Base-by-base conservation (phyloP, 179 eudicot species). In the Spergularia azorica region DNA sequence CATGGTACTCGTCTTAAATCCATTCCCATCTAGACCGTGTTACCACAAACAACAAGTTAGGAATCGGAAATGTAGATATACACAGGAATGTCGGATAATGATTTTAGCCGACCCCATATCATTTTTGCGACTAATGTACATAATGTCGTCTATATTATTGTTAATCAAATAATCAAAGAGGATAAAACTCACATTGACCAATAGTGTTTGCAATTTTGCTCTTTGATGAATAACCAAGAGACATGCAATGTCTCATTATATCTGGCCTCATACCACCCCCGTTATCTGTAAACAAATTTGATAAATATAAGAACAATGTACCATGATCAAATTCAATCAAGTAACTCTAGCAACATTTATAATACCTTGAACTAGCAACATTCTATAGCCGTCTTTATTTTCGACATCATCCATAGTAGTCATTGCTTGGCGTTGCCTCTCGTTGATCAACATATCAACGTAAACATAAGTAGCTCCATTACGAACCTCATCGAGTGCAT, bases 1-100 rank as follows among this genome's bases (percentile, higher is more conserved):
- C 98, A 93, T 93, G 2, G 97, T 92, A 78, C 98, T 93, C 3
- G 98, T 94, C 90, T 94, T 94, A 39, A 94, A 94, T 56, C 97
- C 98, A 84, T 94, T 94, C 66, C 97, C 98, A 85, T 94, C 97
- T 93, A n/a, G 83, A 39, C 2, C 32, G 32, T 26, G 32, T 26
- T 26, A 26, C 32, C 14, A 46, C n/a, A 39, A 36, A 10, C 4
- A 46, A 26, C 32, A 26, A 26, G 32, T 26, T 26, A 26, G 32
- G 32, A 26, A 26, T 26, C 32, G 32, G 32, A 26, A 26, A 26
- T 26, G n/a, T n/a, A n/a, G n/a, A n/a, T n/a, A 26, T 26, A 26
- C 32, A 26, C 32, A 26, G 32, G 32, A 26, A 26, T 26, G 2
- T 26, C 32, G 32, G 32, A 26, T 26, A 26, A 26, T 26, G 32